A percentile compares a stretch with the other conserved stretches of the same genome.
phyloP scores from a whole-genome alignment of 768 basidiomycete genomes.

The Boletus barrowsii region DNA sequence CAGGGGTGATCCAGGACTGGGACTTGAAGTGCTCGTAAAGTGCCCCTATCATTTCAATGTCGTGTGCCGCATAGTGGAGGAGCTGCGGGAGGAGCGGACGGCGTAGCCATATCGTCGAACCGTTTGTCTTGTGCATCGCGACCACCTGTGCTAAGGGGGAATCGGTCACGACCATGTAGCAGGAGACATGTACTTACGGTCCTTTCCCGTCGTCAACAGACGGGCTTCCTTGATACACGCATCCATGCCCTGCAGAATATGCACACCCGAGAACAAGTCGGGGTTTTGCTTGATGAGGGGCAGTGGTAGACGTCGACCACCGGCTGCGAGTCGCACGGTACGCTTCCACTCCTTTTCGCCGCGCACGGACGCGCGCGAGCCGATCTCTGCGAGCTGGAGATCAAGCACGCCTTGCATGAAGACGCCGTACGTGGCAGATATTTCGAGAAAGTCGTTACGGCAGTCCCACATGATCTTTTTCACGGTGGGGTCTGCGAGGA shows the following conservation, averaged over 20 bases:
- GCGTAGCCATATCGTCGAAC: conserved; percentile 31
- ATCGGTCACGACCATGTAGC: not conserved
- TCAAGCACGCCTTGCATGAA: conserved; percentile 35
- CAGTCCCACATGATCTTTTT: conserved; percentile 44
- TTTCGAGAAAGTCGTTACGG: conserved; percentile 39
- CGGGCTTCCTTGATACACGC: conserved; percentile 28
- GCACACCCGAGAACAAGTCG: conserved; percentile 30
- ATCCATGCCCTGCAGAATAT: conserved; percentile 36
- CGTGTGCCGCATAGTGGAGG: conserved; percentile 41
- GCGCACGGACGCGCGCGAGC: conserved; percentile 23
- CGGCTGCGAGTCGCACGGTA: conserved; percentile 22
- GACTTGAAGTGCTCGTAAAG: conserved; percentile 35
- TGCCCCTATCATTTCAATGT: conserved; percentile 37
- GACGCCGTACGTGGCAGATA: conserved; percentile 28
- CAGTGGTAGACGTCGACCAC: conserved; percentile 24
- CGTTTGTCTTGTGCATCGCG: conserved; percentile 34
- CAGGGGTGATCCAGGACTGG: conserved; percentile 21
- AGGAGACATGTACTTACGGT: conserved; percentile 26
- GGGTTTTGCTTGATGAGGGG: conserved; percentile 23
- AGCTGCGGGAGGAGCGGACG: conserved; percentile 38
- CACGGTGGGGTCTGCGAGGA: conserved; percentile 29
- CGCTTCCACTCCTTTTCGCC: conserved; percentile 29
- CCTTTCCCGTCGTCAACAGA: conserved; percentile 29
- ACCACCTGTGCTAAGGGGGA: conserved; percentile 31
- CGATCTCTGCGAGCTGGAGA: conserved; percentile 40